Evolutionary conservation across 768 basidiomycete genomes (phyloP).

Genomic region (Harrya chromipes): DNA sequence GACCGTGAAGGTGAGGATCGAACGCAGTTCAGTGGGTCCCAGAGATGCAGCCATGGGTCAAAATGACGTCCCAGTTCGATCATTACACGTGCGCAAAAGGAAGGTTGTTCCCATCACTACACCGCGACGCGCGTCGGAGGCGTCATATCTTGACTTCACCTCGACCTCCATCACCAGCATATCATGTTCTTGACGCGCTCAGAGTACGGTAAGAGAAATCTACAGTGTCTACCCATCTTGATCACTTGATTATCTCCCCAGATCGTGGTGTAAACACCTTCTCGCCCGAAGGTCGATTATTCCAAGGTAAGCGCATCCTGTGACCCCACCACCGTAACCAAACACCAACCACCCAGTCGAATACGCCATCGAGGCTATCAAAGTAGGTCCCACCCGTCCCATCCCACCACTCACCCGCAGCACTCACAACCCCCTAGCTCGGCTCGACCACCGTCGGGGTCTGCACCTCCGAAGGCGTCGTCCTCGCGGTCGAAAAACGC

Average conservation of each 20-base stretch:
- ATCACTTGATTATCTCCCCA: constrained; percentile 25
- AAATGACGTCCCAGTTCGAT: too few species aligned
- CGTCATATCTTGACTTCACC: constrained; percentile 6
- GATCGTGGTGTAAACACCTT: constrained; percentile 99
- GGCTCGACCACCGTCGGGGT: constrained; percentile 98
- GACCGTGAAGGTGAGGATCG: constrained; percentile 64
- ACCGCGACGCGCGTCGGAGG: constrained; percentile 35
- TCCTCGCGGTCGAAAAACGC: constrained; percentile 97
- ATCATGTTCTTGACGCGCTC: constrained; percentile 92
- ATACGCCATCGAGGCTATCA: constrained; percentile 99
- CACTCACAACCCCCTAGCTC: constrained; percentile 51
- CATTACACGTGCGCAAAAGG: constrained; percentile 13
- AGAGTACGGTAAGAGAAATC: constrained; percentile 68
- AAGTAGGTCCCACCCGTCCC: constrained; percentile 46
- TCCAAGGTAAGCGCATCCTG: constrained; percentile 70
- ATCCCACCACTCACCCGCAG: background rate
- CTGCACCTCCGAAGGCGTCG: constrained; percentile 82
- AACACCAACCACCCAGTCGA: constrained; percentile 61
- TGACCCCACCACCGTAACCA: background rate
- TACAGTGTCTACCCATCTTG: background rate
- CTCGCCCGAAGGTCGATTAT: constrained; percentile 96
- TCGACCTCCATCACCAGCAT: constrained; percentile 4
- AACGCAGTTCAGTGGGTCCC: constrained; percentile 45
- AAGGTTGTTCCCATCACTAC: constrained; percentile 29
- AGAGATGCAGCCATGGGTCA: constrained; percentile 18